Percentiles rank a stretch among this genome's conserved stretches.
These are phyloP conservation scores for Stephanodiscus minutulus DNA, from an alignment of 108 stramenopile genomes.

Conservation along the genomic window DNA sequence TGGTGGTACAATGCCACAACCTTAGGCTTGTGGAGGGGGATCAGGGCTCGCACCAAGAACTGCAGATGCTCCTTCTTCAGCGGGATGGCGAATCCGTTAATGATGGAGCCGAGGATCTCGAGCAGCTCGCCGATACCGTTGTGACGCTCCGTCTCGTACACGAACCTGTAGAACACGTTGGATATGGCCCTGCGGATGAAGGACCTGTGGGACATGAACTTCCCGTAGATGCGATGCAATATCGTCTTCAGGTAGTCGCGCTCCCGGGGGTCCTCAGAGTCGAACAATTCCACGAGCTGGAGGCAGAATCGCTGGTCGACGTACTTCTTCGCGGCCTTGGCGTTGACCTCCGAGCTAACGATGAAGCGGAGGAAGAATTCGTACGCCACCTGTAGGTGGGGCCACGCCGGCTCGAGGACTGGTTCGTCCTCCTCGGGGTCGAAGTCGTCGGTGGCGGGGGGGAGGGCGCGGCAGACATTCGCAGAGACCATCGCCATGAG, in stretches of 20 bases:
- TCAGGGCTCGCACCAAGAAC: slow-evolving; percentile 93
- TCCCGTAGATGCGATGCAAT: slow-evolving; percentile 98
- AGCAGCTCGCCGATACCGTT: slow-evolving; percentile 98
- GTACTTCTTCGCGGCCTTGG: slow-evolving; percentile 98
- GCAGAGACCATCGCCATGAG: slow-evolving; percentile 90
- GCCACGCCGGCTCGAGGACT: slow-evolving; percentile 96
- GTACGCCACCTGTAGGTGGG: slow-evolving; percentile 98
- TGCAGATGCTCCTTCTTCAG: slow-evolving; percentile 98
- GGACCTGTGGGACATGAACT: slow-evolving; percentile 98
- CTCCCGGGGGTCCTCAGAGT: slow-evolving; percentile 98
- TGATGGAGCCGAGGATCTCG: slow-evolving; percentile 97
- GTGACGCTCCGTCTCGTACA: slow-evolving; percentile 97
- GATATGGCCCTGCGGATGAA: slow-evolving; percentile 97
- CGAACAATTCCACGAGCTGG: slow-evolving; percentile 97
- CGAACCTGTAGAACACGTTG: slow-evolving; percentile 96
- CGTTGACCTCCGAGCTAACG: slow-evolving; percentile 94
- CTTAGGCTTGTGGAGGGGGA: slow-evolving; percentile 98
- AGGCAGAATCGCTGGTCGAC: slow-evolving; percentile 94
- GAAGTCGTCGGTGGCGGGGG: slow-evolving; percentile 97
- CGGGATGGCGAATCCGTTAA: slow-evolving; percentile 98
- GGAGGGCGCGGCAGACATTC: slow-evolving; percentile 96
- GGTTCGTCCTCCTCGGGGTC: slow-evolving; percentile 99
- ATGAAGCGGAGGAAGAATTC: slow-evolving; percentile 99
- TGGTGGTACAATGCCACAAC: slow-evolving; percentile 98
- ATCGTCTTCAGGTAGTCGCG: slow-evolving; percentile 99